Conservation (phyloP, 306 rosid species). For the Rubus parviflorus region DNA sequence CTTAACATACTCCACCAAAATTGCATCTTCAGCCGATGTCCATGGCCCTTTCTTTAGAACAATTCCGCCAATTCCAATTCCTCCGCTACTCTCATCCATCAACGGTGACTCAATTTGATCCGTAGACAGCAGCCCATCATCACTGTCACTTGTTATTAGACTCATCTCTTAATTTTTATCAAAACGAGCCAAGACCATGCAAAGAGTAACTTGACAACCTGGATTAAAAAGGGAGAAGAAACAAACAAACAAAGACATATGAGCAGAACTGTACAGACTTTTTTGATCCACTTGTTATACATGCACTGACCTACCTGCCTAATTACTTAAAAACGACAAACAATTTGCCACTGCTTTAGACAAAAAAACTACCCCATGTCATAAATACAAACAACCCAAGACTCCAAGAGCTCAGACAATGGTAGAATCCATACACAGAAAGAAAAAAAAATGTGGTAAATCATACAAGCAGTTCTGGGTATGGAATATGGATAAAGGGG, state of each 20-base stretch:
- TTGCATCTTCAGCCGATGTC: conserved; percentile 86
- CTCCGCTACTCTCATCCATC: conserved; percentile 58
- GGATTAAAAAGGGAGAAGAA: conserved; percentile 14
- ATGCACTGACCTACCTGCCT: conserved; percentile 5
- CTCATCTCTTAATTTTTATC: conserved; percentile 53
- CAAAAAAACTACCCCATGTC: background rate
- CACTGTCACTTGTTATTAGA: conserved; percentile 46
- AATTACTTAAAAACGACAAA: background rate
- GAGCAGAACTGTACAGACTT: background rate
- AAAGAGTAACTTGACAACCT: conserved; percentile 31
- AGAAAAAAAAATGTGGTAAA: background rate
- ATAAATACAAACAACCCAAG: background rate
- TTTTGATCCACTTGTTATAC: conserved; percentile 8
- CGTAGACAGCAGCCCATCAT: conserved; percentile 46
- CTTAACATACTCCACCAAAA: conserved; percentile 85
- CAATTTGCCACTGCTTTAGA: background rate
- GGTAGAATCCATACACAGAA: background rate
- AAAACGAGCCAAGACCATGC: conserved; percentile 31
- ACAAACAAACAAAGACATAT: background rate
- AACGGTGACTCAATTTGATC: conserved; percentile 47
- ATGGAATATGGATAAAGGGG: background rate
- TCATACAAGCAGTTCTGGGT: background rate
- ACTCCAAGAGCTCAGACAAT: background rate
- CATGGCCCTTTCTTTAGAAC: conserved; percentile 94
- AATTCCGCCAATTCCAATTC: conserved; percentile 35